A percentile compares a stretch with the other conserved stretches of the same genome.
Evolutionary conservation across 2,329 filamentous ascomycete species (phyloP).

Genomic region (Ophiostoma tasmaniense): DNA sequence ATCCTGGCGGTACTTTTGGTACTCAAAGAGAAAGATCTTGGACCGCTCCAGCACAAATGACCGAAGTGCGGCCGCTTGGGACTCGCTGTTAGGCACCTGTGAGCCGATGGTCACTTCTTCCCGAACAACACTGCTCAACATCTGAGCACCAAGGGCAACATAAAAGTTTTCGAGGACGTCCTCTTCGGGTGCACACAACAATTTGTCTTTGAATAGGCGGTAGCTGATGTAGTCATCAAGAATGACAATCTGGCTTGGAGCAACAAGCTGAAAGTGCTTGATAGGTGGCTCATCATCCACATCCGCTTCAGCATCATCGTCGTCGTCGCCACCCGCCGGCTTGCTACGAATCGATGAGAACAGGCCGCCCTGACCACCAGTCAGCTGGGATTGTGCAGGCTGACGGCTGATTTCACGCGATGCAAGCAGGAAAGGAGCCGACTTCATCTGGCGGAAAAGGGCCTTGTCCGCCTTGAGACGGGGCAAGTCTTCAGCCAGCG

Average conservation of each 20-base stretch:
- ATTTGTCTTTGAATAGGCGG: slow-evolving; percentile 72
- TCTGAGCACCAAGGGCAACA: slow-evolving; percentile 65
- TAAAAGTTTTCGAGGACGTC: slow-evolving; percentile 82
- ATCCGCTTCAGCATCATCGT: slow-evolving; percentile 34
- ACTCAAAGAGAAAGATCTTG: slow-evolving; percentile 80
- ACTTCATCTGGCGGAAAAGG: slow-evolving; percentile 67
- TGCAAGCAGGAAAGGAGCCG: slow-evolving; percentile 69
- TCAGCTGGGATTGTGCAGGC: slow-evolving; percentile 24
- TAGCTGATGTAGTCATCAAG: slow-evolving; percentile 86
- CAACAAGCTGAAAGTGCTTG: slow-evolving; percentile 69
- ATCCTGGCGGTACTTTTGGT: slow-evolving; percentile 60
- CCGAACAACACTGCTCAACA: slow-evolving; percentile 68
- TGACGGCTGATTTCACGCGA: slow-evolving; percentile 58
- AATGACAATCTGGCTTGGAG: slow-evolving; percentile 64
- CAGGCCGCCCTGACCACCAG: background rate
- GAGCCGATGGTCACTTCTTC: slow-evolving; percentile 67
- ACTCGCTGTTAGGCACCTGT: slow-evolving; percentile 51
- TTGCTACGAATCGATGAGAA: slow-evolving; percentile 21
- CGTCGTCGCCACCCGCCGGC: slow-evolving; percentile 40
- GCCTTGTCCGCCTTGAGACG: slow-evolving; percentile 69
- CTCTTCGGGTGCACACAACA: slow-evolving; percentile 85
- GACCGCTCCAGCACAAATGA: slow-evolving; percentile 81
- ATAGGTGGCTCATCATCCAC: slow-evolving; percentile 50
- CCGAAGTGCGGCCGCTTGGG: slow-evolving; percentile 45
- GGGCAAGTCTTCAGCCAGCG: slow-evolving; percentile 63